Evolutionary conservation across 257 asterid genomes (phyloP).

Genomic region (Anisodus tanguticus): DNA sequence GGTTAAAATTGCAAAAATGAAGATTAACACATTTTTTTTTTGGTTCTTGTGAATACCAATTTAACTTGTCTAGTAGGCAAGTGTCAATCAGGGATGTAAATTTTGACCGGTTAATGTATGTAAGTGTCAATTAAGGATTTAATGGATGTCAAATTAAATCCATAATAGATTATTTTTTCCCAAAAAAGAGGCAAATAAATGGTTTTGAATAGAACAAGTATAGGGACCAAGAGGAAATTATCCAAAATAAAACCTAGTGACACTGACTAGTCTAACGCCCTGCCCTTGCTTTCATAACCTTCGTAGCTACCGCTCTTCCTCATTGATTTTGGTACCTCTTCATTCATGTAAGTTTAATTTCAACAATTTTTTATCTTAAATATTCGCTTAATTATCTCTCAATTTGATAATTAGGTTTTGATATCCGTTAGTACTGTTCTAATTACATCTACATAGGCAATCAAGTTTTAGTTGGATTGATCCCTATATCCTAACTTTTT

Average conservation of each 20-base stretch:
- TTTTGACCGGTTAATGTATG: too few relatives aligned
- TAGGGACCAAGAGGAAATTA: not conserved
- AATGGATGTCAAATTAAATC: too few relatives aligned
- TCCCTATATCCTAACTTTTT: too few relatives aligned
- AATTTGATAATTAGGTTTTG: not conserved
- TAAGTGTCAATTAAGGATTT: too few relatives aligned
- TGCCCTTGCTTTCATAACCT: not conserved
- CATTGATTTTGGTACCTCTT: not conserved
- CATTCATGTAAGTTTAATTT: slow-evolving; percentile 9
- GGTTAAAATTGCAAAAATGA: not conserved
- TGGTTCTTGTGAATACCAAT: too few relatives aligned
- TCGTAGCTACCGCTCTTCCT: not conserved
- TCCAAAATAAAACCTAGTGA: slow-evolving; percentile 20
- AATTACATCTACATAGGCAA: too few relatives aligned
- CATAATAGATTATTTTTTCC: too few relatives aligned
- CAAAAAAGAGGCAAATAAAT: too few relatives aligned
- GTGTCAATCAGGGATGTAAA: too few relatives aligned
- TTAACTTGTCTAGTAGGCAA: too few relatives aligned
- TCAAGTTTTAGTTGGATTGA: too few relatives aligned
- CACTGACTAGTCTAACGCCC: not conserved
- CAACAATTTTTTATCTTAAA: not conserved
- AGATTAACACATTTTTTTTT: not conserved
- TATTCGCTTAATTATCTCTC: not conserved
- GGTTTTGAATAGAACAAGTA: not conserved
- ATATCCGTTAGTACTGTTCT: not conserved